Evolutionary conservation across 1,139 yeast genomes (phyloP), one percentile per base, ranked within the genome.

Genomic region (Candida freyschussii): DNA sequence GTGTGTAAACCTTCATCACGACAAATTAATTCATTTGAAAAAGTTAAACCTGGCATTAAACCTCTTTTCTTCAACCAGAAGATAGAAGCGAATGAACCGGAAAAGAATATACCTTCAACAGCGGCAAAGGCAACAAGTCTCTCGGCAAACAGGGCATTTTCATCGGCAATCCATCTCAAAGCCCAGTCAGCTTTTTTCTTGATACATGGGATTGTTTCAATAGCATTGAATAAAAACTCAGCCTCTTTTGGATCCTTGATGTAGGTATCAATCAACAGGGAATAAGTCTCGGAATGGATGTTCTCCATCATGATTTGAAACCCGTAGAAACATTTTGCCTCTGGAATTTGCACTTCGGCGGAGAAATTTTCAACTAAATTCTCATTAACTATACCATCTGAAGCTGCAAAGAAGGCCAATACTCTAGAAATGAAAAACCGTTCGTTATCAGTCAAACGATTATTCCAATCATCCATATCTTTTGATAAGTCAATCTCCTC

Each of bases 251-350:
- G 91, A 63, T 91, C 97, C 68, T 87, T 87, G 62, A 91, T 83
- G 64, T 89, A 91, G 28, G 96, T 77, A 60, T 91, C 98, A 53
- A 91, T 85, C 57, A 91, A 75, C 51, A 91, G 69, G 11, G 97
- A 89, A 68, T 93, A 91, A 29, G 96, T 91, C 69, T 91, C 98
- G 21, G 96, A 80, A 66, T 91, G 98, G 56, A 91, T 91, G 72
- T 91, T 93, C 67, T 93, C 98, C 94, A 93, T 91, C 97, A 89
- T 89, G 63, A 91, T 91, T 69, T 91, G 97, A 81, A 91, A 91
- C 34, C 98, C 98, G 60, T 91, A 91, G 71, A 91, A 91, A 63
- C 96, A 87, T 65, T 91, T 89, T 52, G 97, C 98, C 69, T 91
- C 99, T 39, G 98, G 94, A 48, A 83, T 69, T 66, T 89, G 97